Evolutionary conservation across 2,329 filamentous ascomycete genomes (phyloP), one percentile per base, ranked within the genome.

Genomic region (Dendrostoma leiphaemia): DNA sequence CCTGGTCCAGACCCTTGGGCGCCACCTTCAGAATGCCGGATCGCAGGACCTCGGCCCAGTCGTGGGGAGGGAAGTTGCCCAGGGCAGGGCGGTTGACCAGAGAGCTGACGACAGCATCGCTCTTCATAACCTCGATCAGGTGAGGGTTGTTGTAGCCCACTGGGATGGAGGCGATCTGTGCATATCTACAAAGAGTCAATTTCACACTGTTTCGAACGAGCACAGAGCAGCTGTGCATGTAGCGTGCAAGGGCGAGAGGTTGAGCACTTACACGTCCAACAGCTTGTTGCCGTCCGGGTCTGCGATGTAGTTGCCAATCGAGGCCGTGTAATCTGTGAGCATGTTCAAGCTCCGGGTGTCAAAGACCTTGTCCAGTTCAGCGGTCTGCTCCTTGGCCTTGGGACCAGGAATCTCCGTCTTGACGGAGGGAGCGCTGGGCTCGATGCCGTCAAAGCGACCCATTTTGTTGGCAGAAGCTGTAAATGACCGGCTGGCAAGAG

Each of bases 91-190:
- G 84, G 79, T 96, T 96, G 78, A 96, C 89, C 64, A 96, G 75
- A 53, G 89, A 83, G 55, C 79, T 85, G 65, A 84, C 76, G 90
- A 96, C 95, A 65, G 92, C 88, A 23, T 86, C 85, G 53, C 86
- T 88, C 58, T 82, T 81, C 24, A 90, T 89, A 31, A 86, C 85
- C 64, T 84, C 78, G 61, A 83, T 76, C 59, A 96, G 81, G 60
- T 80, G 74, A 6, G 90, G 86, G 76, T 96, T 96, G 80, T 93
- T 96, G 82, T 96, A 96, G 57, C 91, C 91, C 43, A 96, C 80
- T 3, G 91, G 89, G 64, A 96, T 96, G 38, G 90, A 96, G 59
- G 91, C 91, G 67, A 96, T 96, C 74, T 96, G 91, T 48, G 91
- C 89, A 67, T 93, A 93, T 56, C 86, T 88, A 61, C 54, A 41